These are phyloP conservation scores for Croton laevigatus DNA, from an alignment of 441 rosid genomes.

Conservation along the genomic window DNA sequence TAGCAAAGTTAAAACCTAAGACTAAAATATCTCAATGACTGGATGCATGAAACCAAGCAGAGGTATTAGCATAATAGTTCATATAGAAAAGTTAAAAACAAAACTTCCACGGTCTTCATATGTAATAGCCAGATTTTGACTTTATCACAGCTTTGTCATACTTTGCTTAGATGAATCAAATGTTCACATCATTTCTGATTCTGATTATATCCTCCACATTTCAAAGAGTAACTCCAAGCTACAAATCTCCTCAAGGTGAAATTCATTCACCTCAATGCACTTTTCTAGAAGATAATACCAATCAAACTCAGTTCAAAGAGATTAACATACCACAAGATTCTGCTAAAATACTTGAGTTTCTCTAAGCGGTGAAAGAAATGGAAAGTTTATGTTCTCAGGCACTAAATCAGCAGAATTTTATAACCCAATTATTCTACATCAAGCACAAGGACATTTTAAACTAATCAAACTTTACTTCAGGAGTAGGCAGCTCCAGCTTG, in stretches of 20 bases:
- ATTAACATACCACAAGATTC: neutral
- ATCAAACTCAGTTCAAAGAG: neutral
- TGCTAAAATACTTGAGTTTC: neutral
- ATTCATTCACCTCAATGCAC: no score
- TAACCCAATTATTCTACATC: slow-evolving; percentile 1
- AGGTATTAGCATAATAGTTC: neutral
- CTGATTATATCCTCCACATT: neutral
- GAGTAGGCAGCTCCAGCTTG: neutral
- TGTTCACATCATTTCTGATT: neutral
- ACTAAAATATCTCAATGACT: neutral
- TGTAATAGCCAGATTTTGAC: neutral
- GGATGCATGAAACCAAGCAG: neutral
- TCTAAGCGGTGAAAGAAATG: neutral
- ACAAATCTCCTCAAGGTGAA: neutral
- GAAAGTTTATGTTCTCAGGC: neutral
- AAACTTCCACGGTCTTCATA: no score
- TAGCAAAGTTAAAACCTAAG: neutral
- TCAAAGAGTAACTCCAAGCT: neutral
- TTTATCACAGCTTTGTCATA: neutral
- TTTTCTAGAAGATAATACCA: no score
- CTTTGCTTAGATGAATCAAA: neutral
- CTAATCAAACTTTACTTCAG: neutral
- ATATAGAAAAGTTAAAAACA: neutral
- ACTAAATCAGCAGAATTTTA: neutral
- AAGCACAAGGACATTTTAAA: neutral